Evolutionary conservation across 2,329 filamentous ascomycete genomes (phyloP), one percentile per base, ranked within the genome.

Genomic region (Pseudopyrenochaeta lycopersici): DNA sequence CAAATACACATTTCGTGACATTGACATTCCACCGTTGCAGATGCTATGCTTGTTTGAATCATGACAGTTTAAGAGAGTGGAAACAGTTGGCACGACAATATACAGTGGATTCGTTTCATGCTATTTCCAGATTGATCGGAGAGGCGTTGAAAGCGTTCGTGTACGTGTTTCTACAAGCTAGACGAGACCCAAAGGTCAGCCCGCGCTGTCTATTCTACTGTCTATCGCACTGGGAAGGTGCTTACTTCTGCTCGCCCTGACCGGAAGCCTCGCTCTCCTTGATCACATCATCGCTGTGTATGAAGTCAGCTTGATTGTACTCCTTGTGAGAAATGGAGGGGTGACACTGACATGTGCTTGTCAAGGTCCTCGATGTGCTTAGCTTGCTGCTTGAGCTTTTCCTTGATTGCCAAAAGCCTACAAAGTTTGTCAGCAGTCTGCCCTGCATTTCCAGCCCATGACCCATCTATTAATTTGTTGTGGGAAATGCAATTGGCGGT

Each of bases 311-410:
- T 9, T 46, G 39, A 35, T 21, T 21, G n/a, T 32, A 36, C 20
- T n/a, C 23, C 4, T 29, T 12, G 14, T 20, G 23, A 27, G 18
- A 23, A 18, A 48, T 32, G 30, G 10, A 38, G 38, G 39, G 49
- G 29, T 38, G 45, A 40, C 55, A 61, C 89, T 74, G 80, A 95
- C 91, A 97, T 92, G 84, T 96, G 90, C 72, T 90, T 85, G 70
- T 92, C 88, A 59, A 97, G 87, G 76, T 93, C 89, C 74, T 94
- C 83, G 63, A 97, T 86, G 81, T 96, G 91, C 65, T 87, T 80
- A 77, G 91, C 87, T 82, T 97, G 92, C 78, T 91, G 87, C 60
- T 78, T 72, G 63, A 97, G 85, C 76, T 85, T 86, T 60, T 80
- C 77, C 68, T 86, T 89, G 68, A 97, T 87, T 75, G 86, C 85